These are phyloP conservation scores for Colletotrichum agaves DNA, from an alignment of 2,329 filamentous ascomycete genomes.

Conservation along the genomic window DNA sequence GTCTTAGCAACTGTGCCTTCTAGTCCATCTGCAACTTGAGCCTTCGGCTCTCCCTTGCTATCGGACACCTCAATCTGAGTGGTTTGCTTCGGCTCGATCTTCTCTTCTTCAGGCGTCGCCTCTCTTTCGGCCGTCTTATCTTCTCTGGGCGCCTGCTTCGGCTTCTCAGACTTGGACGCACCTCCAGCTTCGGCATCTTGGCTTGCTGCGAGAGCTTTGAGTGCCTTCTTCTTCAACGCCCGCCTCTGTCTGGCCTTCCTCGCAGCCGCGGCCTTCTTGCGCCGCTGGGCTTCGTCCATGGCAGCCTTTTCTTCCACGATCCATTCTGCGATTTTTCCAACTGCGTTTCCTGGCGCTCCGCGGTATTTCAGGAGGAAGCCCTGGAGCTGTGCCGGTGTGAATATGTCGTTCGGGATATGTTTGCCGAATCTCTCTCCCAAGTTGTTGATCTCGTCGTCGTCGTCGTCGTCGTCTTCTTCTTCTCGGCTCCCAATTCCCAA, in stretches of 20 bases:
- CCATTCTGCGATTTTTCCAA: neutral
- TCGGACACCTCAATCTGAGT: neutral
- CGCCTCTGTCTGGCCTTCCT: constrained; percentile 27
- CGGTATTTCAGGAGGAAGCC: constrained; percentile 31
- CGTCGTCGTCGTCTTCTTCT: too few species aligned
- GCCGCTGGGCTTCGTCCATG: constrained; percentile 28
- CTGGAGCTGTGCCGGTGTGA: constrained; percentile 32
- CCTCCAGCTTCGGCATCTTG: neutral
- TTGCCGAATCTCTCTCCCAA: constrained; percentile 10
- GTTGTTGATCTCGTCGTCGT: neutral
- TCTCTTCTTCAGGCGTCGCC: neutral
- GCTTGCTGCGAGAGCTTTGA: neutral
- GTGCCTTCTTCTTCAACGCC: constrained; percentile 11
- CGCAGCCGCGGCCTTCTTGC: constrained; percentile 4
- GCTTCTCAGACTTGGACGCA: neutral
- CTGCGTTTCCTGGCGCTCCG: neutral
- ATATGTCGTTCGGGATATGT: constrained; percentile 19
- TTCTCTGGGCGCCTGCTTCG: neutral
- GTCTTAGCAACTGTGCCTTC: neutral
- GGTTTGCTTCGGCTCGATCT: neutral
- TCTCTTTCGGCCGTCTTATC: neutral
- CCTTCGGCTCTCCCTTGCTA: neutral
- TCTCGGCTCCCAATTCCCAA: too few species aligned
- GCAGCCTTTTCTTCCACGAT: constrained; percentile 21
- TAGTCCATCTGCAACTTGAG: neutral